A percentile compares a stretch with the other conserved stretches of the same genome.
Conservation (phyloP, 768 basidiomycete genomes). For the Tulasnella sp. region DNA sequence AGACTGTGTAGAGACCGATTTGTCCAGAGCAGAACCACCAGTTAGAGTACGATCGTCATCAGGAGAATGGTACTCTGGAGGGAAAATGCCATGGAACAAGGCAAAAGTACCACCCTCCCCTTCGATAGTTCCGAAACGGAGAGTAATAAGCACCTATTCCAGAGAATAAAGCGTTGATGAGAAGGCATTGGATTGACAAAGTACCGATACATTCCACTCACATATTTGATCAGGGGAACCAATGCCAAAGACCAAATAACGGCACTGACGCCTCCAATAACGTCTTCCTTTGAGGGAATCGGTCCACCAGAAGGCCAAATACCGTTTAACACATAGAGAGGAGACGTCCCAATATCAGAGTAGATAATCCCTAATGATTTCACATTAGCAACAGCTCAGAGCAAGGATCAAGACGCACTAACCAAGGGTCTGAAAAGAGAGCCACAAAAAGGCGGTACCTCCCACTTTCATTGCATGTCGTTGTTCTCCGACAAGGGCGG, state of each 20-base stretch:
- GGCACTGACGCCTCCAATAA: slow-evolving; percentile 49
- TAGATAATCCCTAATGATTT: slow-evolving; percentile 30
- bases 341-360: slow-evolving; percentile 29
- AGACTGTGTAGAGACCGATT: slow-evolving; percentile 24
- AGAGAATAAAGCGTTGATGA: not conserved
- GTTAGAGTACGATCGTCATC: slow-evolving; percentile 45
- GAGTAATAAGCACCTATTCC: slow-evolving; percentile 36
- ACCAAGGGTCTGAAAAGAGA: slow-evolving; percentile 13
- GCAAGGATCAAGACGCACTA: not conserved
- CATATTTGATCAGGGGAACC: slow-evolving; percentile 52
- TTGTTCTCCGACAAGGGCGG: not conserved
- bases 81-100: slow-evolving; percentile 46
- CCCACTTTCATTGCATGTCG: slow-evolving; percentile 1
- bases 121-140: slow-evolving; percentile 39
- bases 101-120: slow-evolving; percentile 63
- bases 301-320: slow-evolving; percentile 41
- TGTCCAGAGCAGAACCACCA: slow-evolving; percentile 26
- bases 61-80: slow-evolving; percentile 33
- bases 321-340: slow-evolving; percentile 45
- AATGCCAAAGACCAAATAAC: slow-evolving; percentile 54
- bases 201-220: slow-evolving; percentile 21
- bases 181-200: not conserved
- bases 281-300: slow-evolving; percentile 42
- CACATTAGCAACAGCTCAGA: not conserved
- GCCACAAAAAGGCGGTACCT: slow-evolving; percentile 2